phyloP scores from a whole-genome alignment of 2,329 filamentous ascomycete genomes.

The Neonectria sp. region DNA sequence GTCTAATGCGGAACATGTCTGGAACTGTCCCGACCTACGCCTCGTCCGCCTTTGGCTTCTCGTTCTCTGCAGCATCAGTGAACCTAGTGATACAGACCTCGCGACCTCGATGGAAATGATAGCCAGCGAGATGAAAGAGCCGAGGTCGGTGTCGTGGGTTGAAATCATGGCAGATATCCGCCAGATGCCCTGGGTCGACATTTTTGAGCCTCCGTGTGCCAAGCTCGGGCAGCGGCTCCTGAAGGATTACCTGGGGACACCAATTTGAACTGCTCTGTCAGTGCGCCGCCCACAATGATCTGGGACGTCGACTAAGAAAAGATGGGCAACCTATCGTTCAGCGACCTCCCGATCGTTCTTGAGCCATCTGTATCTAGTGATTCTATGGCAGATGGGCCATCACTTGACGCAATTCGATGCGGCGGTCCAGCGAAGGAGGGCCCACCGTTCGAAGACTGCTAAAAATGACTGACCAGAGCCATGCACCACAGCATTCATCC shows the following conservation, averaged over 20 bases:
- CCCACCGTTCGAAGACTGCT: no score
- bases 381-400: no score
- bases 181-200: conserved; percentile 21
- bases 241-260: background rate
- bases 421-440: no score
- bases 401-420: no score
- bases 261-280: no score
- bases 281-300: no score
- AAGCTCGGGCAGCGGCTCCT: background rate
- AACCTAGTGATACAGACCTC: conserved; percentile 5
- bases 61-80: conserved; percentile 20
- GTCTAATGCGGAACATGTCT: background rate
- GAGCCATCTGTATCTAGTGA: no score
- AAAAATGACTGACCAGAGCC: no score
- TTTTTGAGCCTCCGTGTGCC: background rate
- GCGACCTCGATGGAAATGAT: conserved; percentile 6
- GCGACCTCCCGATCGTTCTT: no score
- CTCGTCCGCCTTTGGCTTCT: conserved; percentile 22
- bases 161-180: background rate
- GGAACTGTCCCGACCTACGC: background rate
- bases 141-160: background rate
- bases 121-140: background rate
- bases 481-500: no score
- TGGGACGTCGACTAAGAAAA: no score
- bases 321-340: no score